Evolutionary conservation across 371 early-diverging fungal genomes (phyloP).

Genomic region (Mucor mucedo): DNA sequence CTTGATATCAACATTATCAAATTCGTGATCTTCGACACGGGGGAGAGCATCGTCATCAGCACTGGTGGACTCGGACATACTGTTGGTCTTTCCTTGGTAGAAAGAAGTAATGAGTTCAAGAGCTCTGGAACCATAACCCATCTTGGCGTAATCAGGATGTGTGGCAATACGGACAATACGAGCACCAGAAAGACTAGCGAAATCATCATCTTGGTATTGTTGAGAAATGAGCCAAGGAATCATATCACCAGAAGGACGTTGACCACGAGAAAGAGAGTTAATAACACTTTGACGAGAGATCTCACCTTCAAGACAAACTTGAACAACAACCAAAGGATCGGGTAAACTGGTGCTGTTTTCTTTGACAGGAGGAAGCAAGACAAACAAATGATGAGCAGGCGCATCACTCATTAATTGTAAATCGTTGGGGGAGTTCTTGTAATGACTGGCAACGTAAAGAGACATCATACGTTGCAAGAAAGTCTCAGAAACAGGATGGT

Average conservation of each 20-base stretch:
- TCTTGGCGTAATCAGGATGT: slow-evolving; percentile 95
- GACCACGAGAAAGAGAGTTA: slow-evolving; percentile 85
- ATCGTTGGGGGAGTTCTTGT: slow-evolving; percentile 99
- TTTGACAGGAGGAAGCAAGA: slow-evolving; percentile 89
- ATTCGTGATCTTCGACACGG: slow-evolving; percentile 63
- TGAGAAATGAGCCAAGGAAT: slow-evolving; percentile 98
- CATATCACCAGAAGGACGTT: slow-evolving; percentile 93
- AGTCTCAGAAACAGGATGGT: slow-evolving; percentile 94
- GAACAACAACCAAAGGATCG: slow-evolving; percentile 94
- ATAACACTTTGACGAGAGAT: slow-evolving; percentile 88
- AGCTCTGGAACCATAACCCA: slow-evolving; percentile 97
- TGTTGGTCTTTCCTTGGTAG: slow-evolving; percentile 82
- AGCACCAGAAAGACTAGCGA: slow-evolving; percentile 93
- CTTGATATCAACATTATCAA: slow-evolving; percentile 70
- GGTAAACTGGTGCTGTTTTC: slow-evolving; percentile 78
- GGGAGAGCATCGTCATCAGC: slow-evolving; percentile 52
- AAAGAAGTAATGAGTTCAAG: slow-evolving; percentile 85
- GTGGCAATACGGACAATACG: slow-evolving; percentile 99
- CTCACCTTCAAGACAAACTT: slow-evolving; percentile 95
- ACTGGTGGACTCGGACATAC: slow-evolving; percentile 65
- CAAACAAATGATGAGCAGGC: slow-evolving; percentile 98
- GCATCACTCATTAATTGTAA: slow-evolving; percentile 98
- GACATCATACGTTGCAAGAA: slow-evolving; percentile 98
- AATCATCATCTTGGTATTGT: slow-evolving; percentile 97
- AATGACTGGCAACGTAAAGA: slow-evolving; percentile 97